Evolutionary conservation across 2,329 filamentous ascomycete species (phyloP).

Genomic region (Colletotrichum aenigma): DNA sequence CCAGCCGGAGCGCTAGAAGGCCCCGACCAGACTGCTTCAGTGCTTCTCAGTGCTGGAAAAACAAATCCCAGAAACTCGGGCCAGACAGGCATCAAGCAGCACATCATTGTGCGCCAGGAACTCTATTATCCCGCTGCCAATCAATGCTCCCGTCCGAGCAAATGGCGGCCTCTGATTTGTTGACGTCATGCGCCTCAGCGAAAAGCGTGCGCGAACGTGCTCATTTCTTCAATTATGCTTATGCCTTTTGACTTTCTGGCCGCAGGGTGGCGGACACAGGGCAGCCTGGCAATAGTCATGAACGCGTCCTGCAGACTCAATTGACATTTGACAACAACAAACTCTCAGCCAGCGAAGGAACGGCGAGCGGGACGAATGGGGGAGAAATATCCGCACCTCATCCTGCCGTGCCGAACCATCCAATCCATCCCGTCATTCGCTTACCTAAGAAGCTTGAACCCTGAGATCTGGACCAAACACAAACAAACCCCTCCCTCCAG

Average conservation of each 20-base stretch:
- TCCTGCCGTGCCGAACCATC: not conserved
- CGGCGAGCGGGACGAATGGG: not conserved
- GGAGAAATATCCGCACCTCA: not conserved
- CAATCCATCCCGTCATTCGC: not conserved
- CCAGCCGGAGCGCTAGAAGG: not conserved
- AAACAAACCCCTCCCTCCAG: not conserved
- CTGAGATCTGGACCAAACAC: not conserved
- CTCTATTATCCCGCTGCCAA: not conserved
- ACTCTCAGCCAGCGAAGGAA: not conserved
- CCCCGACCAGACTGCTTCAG: not conserved
- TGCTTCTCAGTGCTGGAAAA: not conserved
- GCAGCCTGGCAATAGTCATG: not conserved
- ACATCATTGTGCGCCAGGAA: not conserved
- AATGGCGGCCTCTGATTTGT: not conserved
- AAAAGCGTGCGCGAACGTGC: not conserved
- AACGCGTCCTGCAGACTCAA: not conserved
- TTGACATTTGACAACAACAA: not conserved
- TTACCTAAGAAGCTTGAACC: not conserved
- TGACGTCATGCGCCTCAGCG: constrained; percentile 3
- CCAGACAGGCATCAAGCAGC: not conserved
- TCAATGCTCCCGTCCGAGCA: not conserved
- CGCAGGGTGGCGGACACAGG: not conserved
- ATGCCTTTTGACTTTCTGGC: not conserved
- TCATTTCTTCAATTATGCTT: constrained; percentile 17
- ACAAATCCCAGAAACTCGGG: not conserved